Evolutionary conservation across 345 rosid genomes (phyloP).

Genomic region (Passiflora organensis): DNA sequence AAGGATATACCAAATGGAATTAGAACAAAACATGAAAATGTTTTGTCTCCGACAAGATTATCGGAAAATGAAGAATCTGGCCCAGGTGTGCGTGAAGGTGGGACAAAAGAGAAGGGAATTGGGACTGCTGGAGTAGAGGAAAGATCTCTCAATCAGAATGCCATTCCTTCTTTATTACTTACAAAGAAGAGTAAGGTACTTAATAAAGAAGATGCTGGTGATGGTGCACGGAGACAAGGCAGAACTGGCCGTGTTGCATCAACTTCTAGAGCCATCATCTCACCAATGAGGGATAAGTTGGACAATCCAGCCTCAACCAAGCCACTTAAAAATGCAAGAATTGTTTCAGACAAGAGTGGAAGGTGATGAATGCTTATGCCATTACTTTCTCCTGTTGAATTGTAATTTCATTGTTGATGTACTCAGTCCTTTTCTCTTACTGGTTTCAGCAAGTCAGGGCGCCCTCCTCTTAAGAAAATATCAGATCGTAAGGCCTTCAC

Average conservation of each 20-base stretch:
- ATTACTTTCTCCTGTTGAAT: neutral
- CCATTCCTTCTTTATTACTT: constrained; percentile 26
- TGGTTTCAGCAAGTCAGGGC: constrained; percentile 48
- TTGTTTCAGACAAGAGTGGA: constrained; percentile 41
- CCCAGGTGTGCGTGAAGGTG: constrained; percentile 34
- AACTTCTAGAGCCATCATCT: constrained; percentile 28
- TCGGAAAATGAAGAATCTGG: constrained; percentile 57
- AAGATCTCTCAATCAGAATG: constrained; percentile 21
- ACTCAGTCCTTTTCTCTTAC: constrained; percentile 13
- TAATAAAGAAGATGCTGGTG: constrained; percentile 38
- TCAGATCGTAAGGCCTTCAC: constrained; percentile 39
- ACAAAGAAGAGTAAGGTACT: constrained; percentile 35
- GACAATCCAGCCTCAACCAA: constrained; percentile 36
- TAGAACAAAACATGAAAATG: constrained; percentile 37
- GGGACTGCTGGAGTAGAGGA: constrained; percentile 31
- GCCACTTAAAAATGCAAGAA: constrained; percentile 38
- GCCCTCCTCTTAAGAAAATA: constrained; percentile 54
- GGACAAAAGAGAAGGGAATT: constrained; percentile 33
- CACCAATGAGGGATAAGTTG: constrained; percentile 39
- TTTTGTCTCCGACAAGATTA: constrained; percentile 46
- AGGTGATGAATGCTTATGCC: constrained; percentile 31
- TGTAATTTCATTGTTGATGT: neutral
- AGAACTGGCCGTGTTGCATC: constrained; percentile 41
- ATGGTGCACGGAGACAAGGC: constrained; percentile 46
- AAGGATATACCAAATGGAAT: constrained; percentile 30